Conservation (phyloP, 2,329 filamentous ascomycete species). For the Ophiostoma triangulosporum region DNA sequence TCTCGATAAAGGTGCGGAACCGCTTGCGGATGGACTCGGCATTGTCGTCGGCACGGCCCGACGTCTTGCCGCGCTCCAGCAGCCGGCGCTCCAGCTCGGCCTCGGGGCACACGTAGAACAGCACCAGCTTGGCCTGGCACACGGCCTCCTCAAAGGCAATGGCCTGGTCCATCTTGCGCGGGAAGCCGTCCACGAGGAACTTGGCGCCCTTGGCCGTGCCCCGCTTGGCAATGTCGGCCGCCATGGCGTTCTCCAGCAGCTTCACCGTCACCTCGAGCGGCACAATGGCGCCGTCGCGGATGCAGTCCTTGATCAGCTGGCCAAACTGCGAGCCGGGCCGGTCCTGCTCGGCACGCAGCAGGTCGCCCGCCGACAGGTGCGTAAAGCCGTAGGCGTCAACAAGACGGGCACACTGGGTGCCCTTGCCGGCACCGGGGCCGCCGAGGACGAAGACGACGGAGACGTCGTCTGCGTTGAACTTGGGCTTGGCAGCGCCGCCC, state of each 20-base stretch:
- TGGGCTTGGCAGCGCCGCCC: not conserved
- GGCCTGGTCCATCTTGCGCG: slow-evolving; percentile 94
- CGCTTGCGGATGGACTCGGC: slow-evolving; percentile 91
- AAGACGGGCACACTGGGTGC: slow-evolving; percentile 84
- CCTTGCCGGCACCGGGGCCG: slow-evolving; percentile 90
- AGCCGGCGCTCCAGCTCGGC: slow-evolving; percentile 72
- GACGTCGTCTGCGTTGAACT: slow-evolving; percentile 61
- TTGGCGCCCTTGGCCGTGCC: slow-evolving; percentile 29
- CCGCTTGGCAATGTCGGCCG: slow-evolving; percentile 37
- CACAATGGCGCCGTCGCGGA: slow-evolving; percentile 88
- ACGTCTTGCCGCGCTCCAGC: slow-evolving; percentile 83
- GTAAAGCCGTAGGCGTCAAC: slow-evolving; percentile 81
- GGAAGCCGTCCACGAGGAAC: slow-evolving; percentile 77
- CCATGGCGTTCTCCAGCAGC: slow-evolving; percentile 88
- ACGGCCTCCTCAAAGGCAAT: slow-evolving; percentile 85
- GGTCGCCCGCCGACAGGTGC: slow-evolving; percentile 85
- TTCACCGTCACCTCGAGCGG: slow-evolving; percentile 98
- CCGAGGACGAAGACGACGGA: slow-evolving; percentile 96
- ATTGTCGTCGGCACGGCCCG: slow-evolving; percentile 85
- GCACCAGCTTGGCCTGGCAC: slow-evolving; percentile 67
- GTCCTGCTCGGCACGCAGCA: slow-evolving; percentile 86
- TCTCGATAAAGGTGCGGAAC: slow-evolving; percentile 87
- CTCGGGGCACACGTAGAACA: slow-evolving; percentile 93
- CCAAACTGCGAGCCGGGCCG: slow-evolving; percentile 79
- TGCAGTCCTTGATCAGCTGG: slow-evolving; percentile 82